These are phyloP conservation scores for Ascochyta lentis DNA, from an alignment of 2,329 filamentous ascomycete genomes.

Conservation along the genomic window DNA sequence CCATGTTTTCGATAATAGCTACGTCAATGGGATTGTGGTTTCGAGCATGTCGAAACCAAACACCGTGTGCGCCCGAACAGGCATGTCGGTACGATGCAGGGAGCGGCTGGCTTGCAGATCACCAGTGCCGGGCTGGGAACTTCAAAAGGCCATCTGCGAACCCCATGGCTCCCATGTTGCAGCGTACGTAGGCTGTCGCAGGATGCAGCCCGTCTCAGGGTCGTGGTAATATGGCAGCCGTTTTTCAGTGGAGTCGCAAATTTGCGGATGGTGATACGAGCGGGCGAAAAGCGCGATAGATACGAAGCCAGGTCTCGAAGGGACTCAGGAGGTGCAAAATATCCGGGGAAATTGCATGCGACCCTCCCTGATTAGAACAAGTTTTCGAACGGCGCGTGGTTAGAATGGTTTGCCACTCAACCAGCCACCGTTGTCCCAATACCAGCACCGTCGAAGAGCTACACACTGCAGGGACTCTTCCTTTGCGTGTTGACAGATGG, in stretches of 20 bases:
- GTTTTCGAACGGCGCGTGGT: neutral
- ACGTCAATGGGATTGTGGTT: neutral
- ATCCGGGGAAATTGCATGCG: constrained; percentile 16
- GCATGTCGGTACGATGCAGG: constrained; percentile 3
- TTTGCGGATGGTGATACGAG: constrained; percentile 1
- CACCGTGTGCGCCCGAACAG: neutral
- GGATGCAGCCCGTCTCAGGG: neutral
- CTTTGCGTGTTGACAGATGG: neutral
- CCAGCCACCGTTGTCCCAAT: neutral
- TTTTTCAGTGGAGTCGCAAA: constrained; percentile 5
- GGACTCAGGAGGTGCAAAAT: constrained; percentile 11
- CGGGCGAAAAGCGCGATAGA: neutral
- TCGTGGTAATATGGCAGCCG: constrained; percentile 3
- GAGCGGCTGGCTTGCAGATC: constrained; percentile 4
- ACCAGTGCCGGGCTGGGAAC: neutral
- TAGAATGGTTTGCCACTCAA: constrained; percentile 11
- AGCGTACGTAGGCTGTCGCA: neutral
- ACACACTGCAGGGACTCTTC: neutral
- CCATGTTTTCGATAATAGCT: neutral
- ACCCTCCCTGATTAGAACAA: neutral
- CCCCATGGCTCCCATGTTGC: neutral
- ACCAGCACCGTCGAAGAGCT: constrained; percentile 1
- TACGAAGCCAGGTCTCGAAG: constrained; percentile 2
- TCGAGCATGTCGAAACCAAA: neutral
- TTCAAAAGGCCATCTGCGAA: neutral